Conservation (phyloP, 306 rosid species). For the Quercus mongolica region DNA sequence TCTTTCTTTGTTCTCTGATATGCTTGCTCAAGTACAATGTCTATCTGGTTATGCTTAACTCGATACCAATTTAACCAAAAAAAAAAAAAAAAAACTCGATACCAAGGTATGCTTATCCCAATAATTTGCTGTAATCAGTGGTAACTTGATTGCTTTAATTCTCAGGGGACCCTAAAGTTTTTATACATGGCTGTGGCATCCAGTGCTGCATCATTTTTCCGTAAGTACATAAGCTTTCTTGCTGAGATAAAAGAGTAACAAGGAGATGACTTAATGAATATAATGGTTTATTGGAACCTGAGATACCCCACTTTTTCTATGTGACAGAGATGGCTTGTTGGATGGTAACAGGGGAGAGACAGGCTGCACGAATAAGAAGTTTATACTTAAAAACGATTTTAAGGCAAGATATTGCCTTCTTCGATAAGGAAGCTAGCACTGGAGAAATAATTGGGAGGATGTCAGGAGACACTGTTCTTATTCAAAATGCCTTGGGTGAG, state of each 20-base stretch:
- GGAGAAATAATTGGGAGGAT: constrained; percentile 79
- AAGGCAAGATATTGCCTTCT: constrained; percentile 76
- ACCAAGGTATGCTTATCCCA: background rate
- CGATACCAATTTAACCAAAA: background rate
- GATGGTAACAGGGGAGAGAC: constrained; percentile 89
- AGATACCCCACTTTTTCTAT: constrained; percentile 13
- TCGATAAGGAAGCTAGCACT: constrained; percentile 59
- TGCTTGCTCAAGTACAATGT: background rate
- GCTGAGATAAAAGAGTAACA: constrained; percentile 12
- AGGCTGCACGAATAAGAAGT: constrained; percentile 69
- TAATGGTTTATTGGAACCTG: constrained; percentile 2
- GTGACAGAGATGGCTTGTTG: constrained; percentile 71
- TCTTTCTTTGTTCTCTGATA: background rate
- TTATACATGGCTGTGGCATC: constrained; percentile 71
- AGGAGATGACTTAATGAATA: background rate
- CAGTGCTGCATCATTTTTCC: constrained; percentile 50
- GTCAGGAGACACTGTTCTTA: constrained; percentile 83
- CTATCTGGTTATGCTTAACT: background rate
- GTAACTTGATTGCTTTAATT: constrained; percentile 11
- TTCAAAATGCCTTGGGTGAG: constrained; percentile 90
- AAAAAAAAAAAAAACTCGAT: background rate
- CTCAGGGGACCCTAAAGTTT: constrained; percentile 56
- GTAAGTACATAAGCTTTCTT: constrained; percentile 37
- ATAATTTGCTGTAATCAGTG: background rate
- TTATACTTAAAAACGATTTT: constrained; percentile 70